phyloP scores from a whole-genome alignment of 805 yeast genomes.

The Lipomyces sp. region DNA sequence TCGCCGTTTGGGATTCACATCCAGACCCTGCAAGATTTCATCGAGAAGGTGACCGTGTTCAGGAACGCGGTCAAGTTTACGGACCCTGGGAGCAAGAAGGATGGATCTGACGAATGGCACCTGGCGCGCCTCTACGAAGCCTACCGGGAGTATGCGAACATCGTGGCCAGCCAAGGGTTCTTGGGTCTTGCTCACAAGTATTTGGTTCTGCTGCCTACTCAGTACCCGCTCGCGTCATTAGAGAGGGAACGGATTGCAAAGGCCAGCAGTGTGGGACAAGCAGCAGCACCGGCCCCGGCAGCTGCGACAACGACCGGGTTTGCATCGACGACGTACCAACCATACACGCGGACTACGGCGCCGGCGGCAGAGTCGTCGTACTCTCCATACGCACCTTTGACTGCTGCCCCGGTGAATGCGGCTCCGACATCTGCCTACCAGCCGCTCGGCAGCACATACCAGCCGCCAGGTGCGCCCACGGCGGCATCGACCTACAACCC shows the following conservation, averaged over 20 bases:
- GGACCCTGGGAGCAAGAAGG: constrained; percentile 23
- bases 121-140: constrained; percentile 54
- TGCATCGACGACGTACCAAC: constrained; percentile 2
- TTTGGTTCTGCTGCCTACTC: constrained; percentile 67
- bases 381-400: constrained; percentile 11
- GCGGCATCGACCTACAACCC: constrained; percentile 4
- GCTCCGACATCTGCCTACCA: constrained; percentile 6
- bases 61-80: constrained; percentile 45
- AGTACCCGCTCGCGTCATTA: constrained; percentile 59
- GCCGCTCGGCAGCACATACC: constrained; percentile 12
- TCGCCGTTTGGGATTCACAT: constrained; percentile 82
- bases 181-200: constrained; percentile 75
- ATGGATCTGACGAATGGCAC: constrained; percentile 38
- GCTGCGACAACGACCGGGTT: constrained; percentile 18
- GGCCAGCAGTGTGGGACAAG: no score
- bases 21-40: constrained; percentile 73
- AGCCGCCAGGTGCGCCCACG: constrained; percentile 3
- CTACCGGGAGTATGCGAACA: constrained; percentile 75
- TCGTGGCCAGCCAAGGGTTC: constrained; percentile 77
- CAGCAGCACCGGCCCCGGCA: constrained; percentile 16
- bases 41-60: constrained; percentile 78
- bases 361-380: constrained; percentile 1
- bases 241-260: constrained; percentile 77
- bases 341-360: background rate
- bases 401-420: background rate